A percentile compares a stretch with the other conserved stretches of the same genome.
Conservation (phyloP, 352 stramenopile genomes). For the Pythium diclinum region DNA sequence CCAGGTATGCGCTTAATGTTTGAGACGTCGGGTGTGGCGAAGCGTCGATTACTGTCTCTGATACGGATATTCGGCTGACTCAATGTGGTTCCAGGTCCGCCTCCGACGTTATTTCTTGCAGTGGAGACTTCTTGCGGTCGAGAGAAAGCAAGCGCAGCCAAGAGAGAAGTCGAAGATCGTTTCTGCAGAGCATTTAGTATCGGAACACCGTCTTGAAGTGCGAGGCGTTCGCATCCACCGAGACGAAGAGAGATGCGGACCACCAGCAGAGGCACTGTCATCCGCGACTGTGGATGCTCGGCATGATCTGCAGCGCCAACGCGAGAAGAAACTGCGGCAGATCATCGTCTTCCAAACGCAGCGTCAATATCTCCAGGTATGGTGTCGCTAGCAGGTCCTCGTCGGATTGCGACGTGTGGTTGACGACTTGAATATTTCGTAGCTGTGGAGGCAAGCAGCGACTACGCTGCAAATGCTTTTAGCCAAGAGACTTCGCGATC, state of each 20-base stretch:
- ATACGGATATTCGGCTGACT: not conserved
- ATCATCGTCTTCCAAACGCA: slow-evolving; percentile 23
- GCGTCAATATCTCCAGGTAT: slow-evolving; percentile 27
- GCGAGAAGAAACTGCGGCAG: slow-evolving; percentile 2
- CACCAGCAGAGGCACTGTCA: not conserved
- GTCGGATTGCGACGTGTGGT: too few relatives aligned
- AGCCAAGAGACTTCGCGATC: not conserved
- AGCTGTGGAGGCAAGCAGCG: slow-evolving; percentile 15
- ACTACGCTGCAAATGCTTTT: not conserved
- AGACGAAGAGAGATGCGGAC: not conserved
- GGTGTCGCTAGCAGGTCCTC: not conserved
- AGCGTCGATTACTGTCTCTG: not conserved
- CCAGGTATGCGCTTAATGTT: slow-evolving; percentile 1
- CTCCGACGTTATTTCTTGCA: not conserved
- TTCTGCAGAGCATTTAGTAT: not conserved
- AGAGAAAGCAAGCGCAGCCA: not conserved
- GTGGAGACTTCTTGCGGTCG: not conserved
- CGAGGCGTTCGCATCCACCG: slow-evolving; percentile 6
- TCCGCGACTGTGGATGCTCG: not conserved
- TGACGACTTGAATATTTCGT: not conserved
- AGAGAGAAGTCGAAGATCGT: not conserved
- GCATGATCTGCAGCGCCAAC: not conserved
- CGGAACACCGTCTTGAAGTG: slow-evolving; percentile 17
- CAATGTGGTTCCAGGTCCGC: slow-evolving; percentile 8
- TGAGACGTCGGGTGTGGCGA: not conserved